Evolutionary conservation across 805 yeast genomes (phyloP), one percentile per base, ranked within the genome.

Genomic region (Candida dendrica): DNA sequence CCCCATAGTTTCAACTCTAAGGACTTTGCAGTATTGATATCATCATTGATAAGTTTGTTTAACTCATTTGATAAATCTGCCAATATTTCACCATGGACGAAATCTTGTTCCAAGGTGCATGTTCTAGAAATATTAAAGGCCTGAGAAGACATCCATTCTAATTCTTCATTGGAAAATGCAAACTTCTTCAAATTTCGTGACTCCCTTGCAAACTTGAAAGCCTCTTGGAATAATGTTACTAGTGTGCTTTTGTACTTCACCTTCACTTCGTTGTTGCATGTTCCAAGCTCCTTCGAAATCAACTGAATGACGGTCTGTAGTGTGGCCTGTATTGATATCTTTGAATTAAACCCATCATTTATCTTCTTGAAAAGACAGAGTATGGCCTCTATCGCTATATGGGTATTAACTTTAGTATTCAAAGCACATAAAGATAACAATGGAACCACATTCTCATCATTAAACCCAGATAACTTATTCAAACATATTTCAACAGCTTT

Each of bases 101-200:
- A 48, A 2, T 46, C 46, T 1, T 44, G 46, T n/a, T 41, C 39
- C 2, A 42, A 17, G 8, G 51, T 37, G 39, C 64, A 61, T 27
- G 52, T 52, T 8, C 58, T 50, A 1, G 60, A 48, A 14, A 61
- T 34, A 38, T 65, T 67, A 40, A 61, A 66, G 1, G 65, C 49
- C 6, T 56, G 56, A 2, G 70, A 56, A 0, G 64, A 55, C 47
- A 68, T 65, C 74, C 74, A 69, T 46, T 63, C 69, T 17, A 64
- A 46, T 36, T 69, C 74, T 36, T 58, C 57, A 6, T 48, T 44
- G 1, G 63, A 50, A n/a, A 62, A 47, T 6, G 40, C 39, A 19
- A 49, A 51, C 17, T 35, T 36, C 15, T 36, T 27, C 3, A 38
- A 34, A 16, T 42, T 24, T 16, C 29, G 13, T 16, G 44, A 30